A percentile compares a stretch with the other conserved stretches of the same genome.
Conservation (phyloP, 228 moss, liverwort and hornwort species). For the Sphagnum magellanicum region DNA sequence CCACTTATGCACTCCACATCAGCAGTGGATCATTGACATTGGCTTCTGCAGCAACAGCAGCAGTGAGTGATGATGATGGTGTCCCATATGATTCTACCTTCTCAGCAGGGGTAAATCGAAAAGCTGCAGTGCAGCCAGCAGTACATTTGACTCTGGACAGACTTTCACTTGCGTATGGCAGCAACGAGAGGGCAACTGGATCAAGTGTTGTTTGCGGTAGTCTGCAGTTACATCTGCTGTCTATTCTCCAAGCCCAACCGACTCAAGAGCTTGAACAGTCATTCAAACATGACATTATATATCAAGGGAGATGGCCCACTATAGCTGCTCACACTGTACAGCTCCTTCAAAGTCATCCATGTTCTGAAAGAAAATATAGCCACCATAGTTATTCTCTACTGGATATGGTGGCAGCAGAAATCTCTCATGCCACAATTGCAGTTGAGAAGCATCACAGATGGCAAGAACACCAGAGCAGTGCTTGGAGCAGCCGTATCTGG, state of each 20-base stretch:
- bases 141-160: slow-evolving; percentile 60
- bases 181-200: slow-evolving; percentile 52
- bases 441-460: slow-evolving; percentile 57
- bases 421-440: slow-evolving; percentile 45
- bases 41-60: slow-evolving; percentile 42
- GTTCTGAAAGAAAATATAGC: slow-evolving; percentile 18
- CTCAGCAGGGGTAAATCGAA: slow-evolving; percentile 15
- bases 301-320: slow-evolving; percentile 65
- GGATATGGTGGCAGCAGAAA: slow-evolving; percentile 8
- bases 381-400: background rate
- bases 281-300: slow-evolving; percentile 25
- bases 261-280: slow-evolving; percentile 24
- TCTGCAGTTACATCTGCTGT: slow-evolving; percentile 61
- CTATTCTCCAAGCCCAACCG: slow-evolving; percentile 45
- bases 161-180: slow-evolving; percentile 68
- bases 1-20: slow-evolving; percentile 57
- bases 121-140: slow-evolving; percentile 50
- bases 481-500: slow-evolving; percentile 58
- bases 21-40: slow-evolving; percentile 68
- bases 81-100: slow-evolving; percentile 9
- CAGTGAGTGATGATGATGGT: slow-evolving; percentile 3
- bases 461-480: slow-evolving; percentile 48
- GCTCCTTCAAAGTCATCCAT: slow-evolving; percentile 59
- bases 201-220: slow-evolving; percentile 67
- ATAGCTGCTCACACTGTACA: slow-evolving; percentile 41